A percentile compares a stretch with the other conserved stretches of the same genome.
These are phyloP conservation scores for Ramalina intermedia DNA, from an alignment of 495 filamentous ascomycete genomes.

Conservation along the genomic window DNA sequence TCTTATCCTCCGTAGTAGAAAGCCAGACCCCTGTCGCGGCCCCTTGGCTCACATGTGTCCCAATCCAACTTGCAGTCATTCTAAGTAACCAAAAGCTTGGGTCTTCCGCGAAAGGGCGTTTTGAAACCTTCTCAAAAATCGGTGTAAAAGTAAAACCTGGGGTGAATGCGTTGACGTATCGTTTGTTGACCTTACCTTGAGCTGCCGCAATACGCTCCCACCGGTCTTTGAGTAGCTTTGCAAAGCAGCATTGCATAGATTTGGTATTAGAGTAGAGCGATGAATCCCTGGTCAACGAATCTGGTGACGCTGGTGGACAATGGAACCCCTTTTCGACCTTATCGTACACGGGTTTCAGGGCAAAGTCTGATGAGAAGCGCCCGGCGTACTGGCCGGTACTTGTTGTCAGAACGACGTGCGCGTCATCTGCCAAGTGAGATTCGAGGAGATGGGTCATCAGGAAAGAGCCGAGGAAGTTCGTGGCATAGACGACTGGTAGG, in stretches of 20 bases:
- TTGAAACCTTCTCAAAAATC: not conserved
- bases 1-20: not conserved
- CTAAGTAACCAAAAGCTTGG: not conserved
- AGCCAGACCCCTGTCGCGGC: slow-evolving; percentile 3
- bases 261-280: not conserved
- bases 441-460: slow-evolving; percentile 4
- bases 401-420: slow-evolving; percentile 1
- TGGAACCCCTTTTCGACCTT: not conserved
- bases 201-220: not conserved
- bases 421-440: not conserved
- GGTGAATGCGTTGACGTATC: not conserved
- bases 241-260: slow-evolving; percentile 3
- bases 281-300: not conserved
- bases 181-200: not conserved
- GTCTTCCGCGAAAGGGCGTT: not conserved
- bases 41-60: not conserved
- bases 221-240: not conserved
- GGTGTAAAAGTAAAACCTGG: not conserved
- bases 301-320: not conserved
- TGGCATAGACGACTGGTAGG: not conserved
- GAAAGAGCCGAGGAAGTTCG: slow-evolving; percentile 8
- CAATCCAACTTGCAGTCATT: not conserved
- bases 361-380: not conserved
- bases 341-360: not conserved
- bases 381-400: not conserved